phyloP scores from a whole-genome alignment of 208 protist genomes.

The Angomonas ambiguus region DNA sequence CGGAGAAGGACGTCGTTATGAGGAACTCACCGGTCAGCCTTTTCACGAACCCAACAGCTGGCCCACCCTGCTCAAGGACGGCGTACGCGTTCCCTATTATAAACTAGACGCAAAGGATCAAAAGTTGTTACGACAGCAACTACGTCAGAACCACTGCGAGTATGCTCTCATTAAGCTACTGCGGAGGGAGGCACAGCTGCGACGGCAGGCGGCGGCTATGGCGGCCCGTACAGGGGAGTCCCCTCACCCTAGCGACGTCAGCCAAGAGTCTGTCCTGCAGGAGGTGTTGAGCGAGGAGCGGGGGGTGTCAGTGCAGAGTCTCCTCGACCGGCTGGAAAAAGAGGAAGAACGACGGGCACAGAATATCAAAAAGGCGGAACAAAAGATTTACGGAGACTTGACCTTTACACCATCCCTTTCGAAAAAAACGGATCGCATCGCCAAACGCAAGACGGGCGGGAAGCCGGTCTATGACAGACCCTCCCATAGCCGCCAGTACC shows the following conservation, averaged over 20 bases:
- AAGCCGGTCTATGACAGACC: slow-evolving; percentile 37
- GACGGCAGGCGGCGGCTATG: slow-evolving; percentile 12
- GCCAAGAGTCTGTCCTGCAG: slow-evolving; percentile 3
- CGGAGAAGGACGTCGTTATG: slow-evolving; percentile 26
- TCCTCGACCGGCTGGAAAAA: slow-evolving; percentile 26
- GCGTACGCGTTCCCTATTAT: slow-evolving; percentile 38
- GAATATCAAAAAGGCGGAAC: slow-evolving; percentile 18
- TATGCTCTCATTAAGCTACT: slow-evolving; percentile 24
- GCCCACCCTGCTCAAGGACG: slow-evolving; percentile 46
- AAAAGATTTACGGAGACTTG: slow-evolving; percentile 19
- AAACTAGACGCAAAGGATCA: slow-evolving; percentile 37
- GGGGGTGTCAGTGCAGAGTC: neutral
- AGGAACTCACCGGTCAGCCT: slow-evolving; percentile 38
- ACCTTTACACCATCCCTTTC: slow-evolving; percentile 40
- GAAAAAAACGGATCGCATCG: slow-evolving; percentile 20
- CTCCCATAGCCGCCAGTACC: neutral
- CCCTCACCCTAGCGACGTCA: slow-evolving; percentile 6
- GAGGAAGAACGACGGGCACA: slow-evolving; percentile 20
- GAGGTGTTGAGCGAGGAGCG: slow-evolving; percentile 8
- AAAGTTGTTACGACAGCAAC: slow-evolving; percentile 19
- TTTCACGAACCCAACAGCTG: slow-evolving; percentile 60
- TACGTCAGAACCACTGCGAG: slow-evolving; percentile 24
- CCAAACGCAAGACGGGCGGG: slow-evolving; percentile 25
- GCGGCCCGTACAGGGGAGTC: slow-evolving; percentile 6
- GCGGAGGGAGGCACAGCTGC: slow-evolving; percentile 7